These are phyloP conservation scores for Aspergillus nidulans DNA, from an alignment of 495 filamentous ascomycete species.

Conservation along the genomic window DNA sequence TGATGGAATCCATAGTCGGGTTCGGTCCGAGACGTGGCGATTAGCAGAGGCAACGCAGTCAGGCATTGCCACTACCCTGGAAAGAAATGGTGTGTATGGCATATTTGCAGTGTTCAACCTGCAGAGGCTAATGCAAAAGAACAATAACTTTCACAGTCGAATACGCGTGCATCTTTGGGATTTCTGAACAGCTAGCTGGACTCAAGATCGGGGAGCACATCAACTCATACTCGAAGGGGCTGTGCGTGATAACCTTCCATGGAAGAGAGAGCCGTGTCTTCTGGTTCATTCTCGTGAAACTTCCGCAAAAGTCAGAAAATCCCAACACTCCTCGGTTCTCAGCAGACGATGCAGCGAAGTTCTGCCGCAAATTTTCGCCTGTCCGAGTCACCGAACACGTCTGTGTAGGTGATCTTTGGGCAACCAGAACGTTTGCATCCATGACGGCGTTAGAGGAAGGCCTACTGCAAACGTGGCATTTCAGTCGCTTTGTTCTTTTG, in stretches of 20 bases:
- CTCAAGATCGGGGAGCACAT: not conserved
- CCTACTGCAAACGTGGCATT: slow-evolving; percentile 9
- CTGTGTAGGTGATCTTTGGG: not conserved
- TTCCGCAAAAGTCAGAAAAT: not conserved
- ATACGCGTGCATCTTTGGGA: not conserved
- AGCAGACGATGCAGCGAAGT: not conserved
- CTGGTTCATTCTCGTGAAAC: not conserved
- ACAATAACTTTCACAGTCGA: not conserved
- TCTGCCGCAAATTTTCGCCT: not conserved
- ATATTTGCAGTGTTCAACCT: no score
- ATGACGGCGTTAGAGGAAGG: slow-evolving; percentile 14
- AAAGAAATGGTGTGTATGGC: no score
- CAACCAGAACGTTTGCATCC: not conserved
- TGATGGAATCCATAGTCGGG: not conserved
- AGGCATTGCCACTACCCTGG: not conserved
- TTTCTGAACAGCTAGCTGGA: not conserved
- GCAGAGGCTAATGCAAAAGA: no score
- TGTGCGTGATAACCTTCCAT: not conserved
- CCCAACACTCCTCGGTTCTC: not conserved
- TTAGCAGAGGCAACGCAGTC: not conserved
- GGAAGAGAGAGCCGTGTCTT: not conserved
- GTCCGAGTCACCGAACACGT: not conserved
- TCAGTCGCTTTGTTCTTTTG: slow-evolving; percentile 9
- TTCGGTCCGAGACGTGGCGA: not conserved
- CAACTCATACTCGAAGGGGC: not conserved